phyloP scores from a whole-genome alignment of 805 yeast genomes.

The Yarrowia yakushimensis region DNA sequence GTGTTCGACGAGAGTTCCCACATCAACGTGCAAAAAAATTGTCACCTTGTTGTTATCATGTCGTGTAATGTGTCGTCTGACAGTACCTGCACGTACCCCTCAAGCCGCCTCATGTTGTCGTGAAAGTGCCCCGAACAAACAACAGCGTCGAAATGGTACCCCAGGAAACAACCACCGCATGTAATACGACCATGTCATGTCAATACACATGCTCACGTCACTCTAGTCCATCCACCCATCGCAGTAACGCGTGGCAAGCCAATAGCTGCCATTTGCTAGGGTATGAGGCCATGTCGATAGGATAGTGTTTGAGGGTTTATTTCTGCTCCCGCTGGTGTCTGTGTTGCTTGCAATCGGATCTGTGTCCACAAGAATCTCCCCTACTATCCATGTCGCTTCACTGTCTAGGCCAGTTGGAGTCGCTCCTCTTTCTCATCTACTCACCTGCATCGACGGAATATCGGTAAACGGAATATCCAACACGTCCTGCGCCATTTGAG shows the following conservation, averaged over 20 bases:
- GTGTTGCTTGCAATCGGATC: background rate
- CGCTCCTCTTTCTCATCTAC: background rate
- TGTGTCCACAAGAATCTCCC: background rate
- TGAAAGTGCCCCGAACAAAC: no score
- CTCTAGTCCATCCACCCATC: background rate
- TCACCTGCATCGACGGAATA: slow-evolving; percentile 25
- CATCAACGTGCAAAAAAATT: no score
- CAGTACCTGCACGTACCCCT: no score
- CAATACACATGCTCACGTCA: background rate
- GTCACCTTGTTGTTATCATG: no score
- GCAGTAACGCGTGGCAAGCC: no score
- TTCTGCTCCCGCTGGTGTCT: background rate
- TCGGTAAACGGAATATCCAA: slow-evolving; percentile 24
- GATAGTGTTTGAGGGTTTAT: background rate
- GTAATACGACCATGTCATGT: background rate
- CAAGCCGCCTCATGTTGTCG: no score
- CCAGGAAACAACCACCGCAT: no score
- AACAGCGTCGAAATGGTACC: no score
- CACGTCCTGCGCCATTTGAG: slow-evolving; percentile 24
- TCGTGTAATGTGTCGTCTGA: no score
- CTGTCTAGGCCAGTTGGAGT: background rate
- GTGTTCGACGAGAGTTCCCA: no score
- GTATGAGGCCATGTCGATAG: background rate
- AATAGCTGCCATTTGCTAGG: no score
- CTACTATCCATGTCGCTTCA: background rate